Conservation (phyloP, 192 early-diverging fungal species). For the Phlyctochytrium arcticum region DNA sequence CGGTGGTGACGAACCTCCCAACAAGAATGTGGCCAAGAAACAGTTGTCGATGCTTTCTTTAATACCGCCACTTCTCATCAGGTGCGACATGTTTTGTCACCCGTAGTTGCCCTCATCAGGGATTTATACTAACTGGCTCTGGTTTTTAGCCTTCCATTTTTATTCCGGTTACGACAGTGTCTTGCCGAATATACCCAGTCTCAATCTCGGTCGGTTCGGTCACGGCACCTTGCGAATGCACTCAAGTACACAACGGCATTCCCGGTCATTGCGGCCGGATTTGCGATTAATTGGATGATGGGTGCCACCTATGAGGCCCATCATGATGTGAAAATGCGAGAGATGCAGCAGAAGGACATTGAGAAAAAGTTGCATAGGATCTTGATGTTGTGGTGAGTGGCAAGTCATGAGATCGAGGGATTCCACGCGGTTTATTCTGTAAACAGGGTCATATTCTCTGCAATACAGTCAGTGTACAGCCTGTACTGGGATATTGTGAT, state of each 20-base stretch:
- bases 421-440: no score
- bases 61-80: conserved; percentile 55
- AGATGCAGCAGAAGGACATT: neutral
- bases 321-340: neutral
- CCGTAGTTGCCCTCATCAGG: no score
- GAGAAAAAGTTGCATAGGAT: conserved; percentile 30
- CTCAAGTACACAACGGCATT: conserved; percentile 86
- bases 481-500: conserved; percentile 94
- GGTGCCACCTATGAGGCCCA: conserved; percentile 11
- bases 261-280: conserved; percentile 59
- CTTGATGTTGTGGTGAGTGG: conserved; percentile 54
- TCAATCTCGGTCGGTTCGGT: conserved; percentile 41
- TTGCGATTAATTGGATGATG: conserved; percentile 40
- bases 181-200: conserved; percentile 64
- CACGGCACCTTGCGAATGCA: conserved; percentile 85
- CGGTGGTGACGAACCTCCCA: neutral
- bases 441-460: conserved; percentile 55
- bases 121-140: no score
- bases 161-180: conserved; percentile 77
- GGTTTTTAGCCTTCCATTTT: conserved; percentile 62
- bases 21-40: neutral
- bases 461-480: conserved; percentile 88
- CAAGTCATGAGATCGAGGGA: no score
- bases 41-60: no score
- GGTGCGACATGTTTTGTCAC: no score